Conservation (phyloP, 2,329 filamentous ascomycete genomes). For the Ophiostoma fasciatum region DNA sequence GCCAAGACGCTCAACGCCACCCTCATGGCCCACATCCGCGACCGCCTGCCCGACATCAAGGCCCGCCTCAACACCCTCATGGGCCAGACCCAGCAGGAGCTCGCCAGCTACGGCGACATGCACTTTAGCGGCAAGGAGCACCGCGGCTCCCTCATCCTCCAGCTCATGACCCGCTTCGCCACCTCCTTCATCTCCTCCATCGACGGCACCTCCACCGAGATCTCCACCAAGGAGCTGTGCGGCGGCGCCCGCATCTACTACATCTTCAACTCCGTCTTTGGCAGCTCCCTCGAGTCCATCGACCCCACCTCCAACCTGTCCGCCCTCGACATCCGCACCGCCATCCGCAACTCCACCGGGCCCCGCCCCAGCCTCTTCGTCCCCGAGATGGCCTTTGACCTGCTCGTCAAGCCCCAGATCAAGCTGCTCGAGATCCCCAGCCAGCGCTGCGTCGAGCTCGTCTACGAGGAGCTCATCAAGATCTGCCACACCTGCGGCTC, state of each 20-base stretch:
- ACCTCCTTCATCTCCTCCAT: slow-evolving; percentile 98
- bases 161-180: slow-evolving; percentile 96
- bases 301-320: slow-evolving; percentile 93
- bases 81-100: slow-evolving; percentile 98
- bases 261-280: slow-evolving; percentile 98
- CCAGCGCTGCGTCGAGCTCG: slow-evolving; percentile 91
- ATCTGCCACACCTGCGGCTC: slow-evolving; percentile 98
- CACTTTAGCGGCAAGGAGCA: slow-evolving; percentile 97
- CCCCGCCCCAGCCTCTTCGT: slow-evolving; percentile 93
- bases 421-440: slow-evolving; percentile 90
- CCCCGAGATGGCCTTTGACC: slow-evolving; percentile 91
- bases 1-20: slow-evolving; percentile 92
- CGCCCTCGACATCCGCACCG: slow-evolving; percentile 86
- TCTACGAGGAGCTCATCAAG: slow-evolving; percentile 98
- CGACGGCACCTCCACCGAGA: slow-evolving; percentile 95
- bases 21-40: slow-evolving; percentile 90
- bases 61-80: slow-evolving; percentile 93
- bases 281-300: slow-evolving; percentile 88
- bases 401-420: slow-evolving; percentile 96
- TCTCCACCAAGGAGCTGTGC: slow-evolving; percentile 94
- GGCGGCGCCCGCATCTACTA: slow-evolving; percentile 94
- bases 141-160: slow-evolving; percentile 81
- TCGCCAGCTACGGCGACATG: slow-evolving; percentile 95
- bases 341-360: slow-evolving; percentile 94
- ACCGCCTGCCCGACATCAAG: slow-evolving; percentile 94